A percentile compares a stretch with the other conserved stretches of the same genome.
Conservation (phyloP, 768 basidiomycete genomes). For the Podaxis sp. region DNA sequence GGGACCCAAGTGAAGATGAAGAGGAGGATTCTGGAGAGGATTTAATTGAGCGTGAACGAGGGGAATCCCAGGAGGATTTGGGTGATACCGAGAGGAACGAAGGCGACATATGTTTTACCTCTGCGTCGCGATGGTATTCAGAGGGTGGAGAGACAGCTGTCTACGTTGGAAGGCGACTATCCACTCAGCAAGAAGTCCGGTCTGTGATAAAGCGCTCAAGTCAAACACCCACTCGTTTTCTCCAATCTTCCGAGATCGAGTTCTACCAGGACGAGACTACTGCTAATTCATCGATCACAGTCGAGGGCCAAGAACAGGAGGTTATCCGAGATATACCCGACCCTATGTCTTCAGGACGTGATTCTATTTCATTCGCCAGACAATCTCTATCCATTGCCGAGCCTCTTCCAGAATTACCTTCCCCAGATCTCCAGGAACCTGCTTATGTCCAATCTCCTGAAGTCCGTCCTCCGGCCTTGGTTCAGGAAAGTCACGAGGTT, state of each 20-base stretch:
- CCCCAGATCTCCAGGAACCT: neutral
- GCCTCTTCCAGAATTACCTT: neutral
- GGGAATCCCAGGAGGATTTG: neutral
- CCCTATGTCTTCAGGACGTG: neutral
- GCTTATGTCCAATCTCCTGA: neutral
- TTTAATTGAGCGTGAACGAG: neutral
- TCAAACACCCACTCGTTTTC: neutral
- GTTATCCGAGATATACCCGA: neutral
- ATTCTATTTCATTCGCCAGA: neutral
- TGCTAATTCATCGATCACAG: neutral
- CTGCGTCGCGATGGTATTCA: neutral
- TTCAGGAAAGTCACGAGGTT: neutral
- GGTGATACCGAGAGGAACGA: conserved; percentile 1
- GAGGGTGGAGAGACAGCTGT: neutral
- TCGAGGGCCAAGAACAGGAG: neutral
- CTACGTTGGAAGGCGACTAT: neutral
- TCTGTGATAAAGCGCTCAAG: neutral
- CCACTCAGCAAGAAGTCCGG: neutral
- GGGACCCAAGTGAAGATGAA: neutral
- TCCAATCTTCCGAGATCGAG: neutral
- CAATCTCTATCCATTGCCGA: neutral
- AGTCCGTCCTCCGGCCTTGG: neutral
- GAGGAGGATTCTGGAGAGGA: conserved; percentile 1
- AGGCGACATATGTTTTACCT: neutral
- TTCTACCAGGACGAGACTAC: neutral